Base-by-base conservation (phyloP, 768 basidiomycete species). In the Tephrocybe sp. region DNA sequence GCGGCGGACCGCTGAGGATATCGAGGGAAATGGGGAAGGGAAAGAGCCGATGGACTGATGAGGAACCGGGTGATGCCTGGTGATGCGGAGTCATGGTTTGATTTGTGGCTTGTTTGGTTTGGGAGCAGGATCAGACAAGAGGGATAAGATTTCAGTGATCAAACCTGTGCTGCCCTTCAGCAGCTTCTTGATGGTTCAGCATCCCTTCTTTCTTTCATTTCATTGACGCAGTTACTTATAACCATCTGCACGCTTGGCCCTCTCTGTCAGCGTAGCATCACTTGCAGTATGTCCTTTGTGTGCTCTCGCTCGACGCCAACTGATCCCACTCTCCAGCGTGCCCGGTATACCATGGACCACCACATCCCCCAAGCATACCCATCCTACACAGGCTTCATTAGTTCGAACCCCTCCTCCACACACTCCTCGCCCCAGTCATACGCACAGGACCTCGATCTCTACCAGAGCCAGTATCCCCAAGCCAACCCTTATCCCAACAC, bases 321-420 rank as follows among this genome's bases (percentile, higher is more conserved):
- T 26, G 26, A 49, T 43, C 40, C 41, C 21, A 10, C 15, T 36
- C 15, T 7, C 34, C 15, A 36, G 4, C 34, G 28, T 11, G n/a
- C 26, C 32, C 30, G 17, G 24, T 20, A 45, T 7, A 24, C 45
- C 34, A 62, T 62, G 61, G 61, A 62, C 49, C 39, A 53, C 38
- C 55, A 49, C 34, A 50, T 54, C n/a, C 50, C 50, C 8, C 55
- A 45, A 43, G 28, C 58, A 43, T 53, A 56, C 20, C 55, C 59
- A 37, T 56, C 64, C 38, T 70, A 61, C 45, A 48, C 58, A 23
- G 57, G 57, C 53, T 71, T 66, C 40, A 55, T 64, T 50, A 56
- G 56, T 48, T 68, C 69, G 7, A 68, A 65, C 47, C 69, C 68
- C 3, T 68, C 70, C 18, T 73, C 72, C 1, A 68, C 69, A 2